Percentiles rank a stretch among this genome's conserved stretches.
These are phyloP conservation scores for Trypanosoma boissoni DNA, from an alignment of 208 protist genomes.

Conservation along the genomic window DNA sequence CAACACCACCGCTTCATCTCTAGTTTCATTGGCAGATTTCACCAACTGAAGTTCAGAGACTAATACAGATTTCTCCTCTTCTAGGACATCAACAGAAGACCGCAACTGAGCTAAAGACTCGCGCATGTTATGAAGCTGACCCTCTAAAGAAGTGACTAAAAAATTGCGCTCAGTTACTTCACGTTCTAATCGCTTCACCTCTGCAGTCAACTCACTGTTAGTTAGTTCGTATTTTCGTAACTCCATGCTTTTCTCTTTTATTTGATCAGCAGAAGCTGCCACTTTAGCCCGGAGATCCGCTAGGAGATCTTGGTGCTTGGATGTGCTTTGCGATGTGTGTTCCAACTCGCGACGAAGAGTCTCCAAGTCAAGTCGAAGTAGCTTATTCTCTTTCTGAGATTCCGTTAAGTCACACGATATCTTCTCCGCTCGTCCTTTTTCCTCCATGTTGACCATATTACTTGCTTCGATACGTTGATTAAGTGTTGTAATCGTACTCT, in stretches of 20 bases:
- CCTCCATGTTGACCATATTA: constrained; percentile 66
- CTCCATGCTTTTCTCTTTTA: constrained; percentile 63
- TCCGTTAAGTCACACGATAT: constrained; percentile 56
- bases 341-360: constrained; percentile 46
- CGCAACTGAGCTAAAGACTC: constrained; percentile 1
- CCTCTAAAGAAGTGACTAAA: constrained; percentile 32
- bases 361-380: constrained; percentile 45
- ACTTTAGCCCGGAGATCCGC: constrained; percentile 53
- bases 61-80: constrained; percentile 23
- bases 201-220: constrained; percentile 57
- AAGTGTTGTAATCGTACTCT: constrained; percentile 60
- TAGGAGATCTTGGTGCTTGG: constrained; percentile 45
- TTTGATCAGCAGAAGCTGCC: constrained; percentile 36
- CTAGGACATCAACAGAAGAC: background rate
- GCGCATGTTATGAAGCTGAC: constrained; percentile 13
- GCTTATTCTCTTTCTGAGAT: constrained; percentile 48
- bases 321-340: constrained; percentile 38
- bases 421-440: constrained; percentile 57
- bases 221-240: constrained; percentile 57
- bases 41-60: constrained; percentile 45
- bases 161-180: constrained; percentile 36
- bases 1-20: constrained; percentile 66
- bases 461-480: constrained; percentile 68
- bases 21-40: constrained; percentile 31
- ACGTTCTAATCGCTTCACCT: constrained; percentile 62